Evolutionary conservation across 768 basidiomycete genomes (phyloP), one percentile per base, ranked within the genome.

Genomic region (Peribolospora kevripleyi): DNA sequence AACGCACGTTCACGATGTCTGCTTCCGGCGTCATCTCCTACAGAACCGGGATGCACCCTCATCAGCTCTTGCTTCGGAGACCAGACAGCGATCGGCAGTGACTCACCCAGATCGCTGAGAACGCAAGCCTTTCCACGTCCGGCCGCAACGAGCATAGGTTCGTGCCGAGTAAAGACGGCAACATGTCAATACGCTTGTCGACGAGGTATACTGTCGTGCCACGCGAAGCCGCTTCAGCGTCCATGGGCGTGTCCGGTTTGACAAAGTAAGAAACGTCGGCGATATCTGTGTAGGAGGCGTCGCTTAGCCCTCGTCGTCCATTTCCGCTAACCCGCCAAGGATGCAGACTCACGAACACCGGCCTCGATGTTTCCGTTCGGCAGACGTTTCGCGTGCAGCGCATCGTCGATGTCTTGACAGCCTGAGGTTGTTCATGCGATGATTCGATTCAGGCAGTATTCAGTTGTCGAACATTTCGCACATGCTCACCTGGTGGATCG

Each of bases 181-280:
- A 72, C 93, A 98, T 98, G 70, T 97, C 93, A 52, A 98, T 87
- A 42, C 91, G 84, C 68, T 90, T 91, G 72, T 98, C 91, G 5
- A 97, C 91, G 2, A 98, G 76, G 66, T 97, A 98, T 0, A 98
- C 91, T 0, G 91, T 97, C 4, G 91, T 95, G 4, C 91, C 91
- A 57, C 91, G 73, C 13, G 87, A 76, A n/a, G 88, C 84, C 25
- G 91, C 91, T 66, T 98, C 91, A 48, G 71, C 79, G 61, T 98
- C 91, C 87, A 98, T 97, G 0, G 90, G 78, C 46, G 82, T 98
- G 62, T 90, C 85, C 2, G 88, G 73, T 53, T 75, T 78, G 0
- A 98, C 91, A 60, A 98, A 98, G 66, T 95, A 79, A 5, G 91
- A 93, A 2, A 98, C 91, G 64, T 98, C 93, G 55, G 91, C 91